phyloP scores from a whole-genome alignment of 1,284 basidiomycete genomes.

The Tremellales sp. region DNA sequence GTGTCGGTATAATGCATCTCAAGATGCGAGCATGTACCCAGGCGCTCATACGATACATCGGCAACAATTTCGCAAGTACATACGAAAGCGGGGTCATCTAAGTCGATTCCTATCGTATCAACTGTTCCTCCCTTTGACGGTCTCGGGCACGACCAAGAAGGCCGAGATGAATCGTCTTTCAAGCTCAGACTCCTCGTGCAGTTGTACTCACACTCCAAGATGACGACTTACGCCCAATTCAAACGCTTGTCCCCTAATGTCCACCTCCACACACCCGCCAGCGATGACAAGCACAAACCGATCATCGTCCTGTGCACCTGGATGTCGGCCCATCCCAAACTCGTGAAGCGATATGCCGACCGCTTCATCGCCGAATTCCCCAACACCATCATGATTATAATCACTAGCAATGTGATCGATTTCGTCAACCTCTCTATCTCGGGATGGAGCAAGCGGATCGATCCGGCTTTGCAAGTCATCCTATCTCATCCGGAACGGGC shows the following conservation, averaged over 20 bases:
- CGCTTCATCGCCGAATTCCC: constrained; percentile 1
- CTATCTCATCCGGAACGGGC: not conserved
- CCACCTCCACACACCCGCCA: not conserved
- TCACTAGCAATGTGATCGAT: not conserved
- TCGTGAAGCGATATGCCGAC: constrained; percentile 3
- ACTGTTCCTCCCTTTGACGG: too few species aligned
- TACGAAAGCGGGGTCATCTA: too few species aligned
- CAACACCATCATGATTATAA: not conserved
- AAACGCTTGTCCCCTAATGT: not conserved
- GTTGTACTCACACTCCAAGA: too few species aligned
- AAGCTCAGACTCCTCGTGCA: too few species aligned
- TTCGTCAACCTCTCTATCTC: not conserved
- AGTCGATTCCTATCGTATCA: too few species aligned
- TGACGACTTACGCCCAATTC: not conserved
- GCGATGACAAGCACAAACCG: not conserved
- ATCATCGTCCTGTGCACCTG: constrained; percentile 4
- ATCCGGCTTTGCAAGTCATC: not conserved
- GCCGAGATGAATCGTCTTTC: too few species aligned
- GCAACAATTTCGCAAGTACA: too few species aligned
- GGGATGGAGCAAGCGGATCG: not conserved
- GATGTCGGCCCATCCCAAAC: constrained; percentile 3
- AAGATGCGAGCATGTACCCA: too few species aligned
- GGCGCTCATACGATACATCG: too few species aligned
- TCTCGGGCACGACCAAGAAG: too few species aligned
- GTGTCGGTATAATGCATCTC: too few species aligned